Evolutionary conservation across 345 rosid species (phyloP).

Genomic region (Toxicodendron radicans): DNA sequence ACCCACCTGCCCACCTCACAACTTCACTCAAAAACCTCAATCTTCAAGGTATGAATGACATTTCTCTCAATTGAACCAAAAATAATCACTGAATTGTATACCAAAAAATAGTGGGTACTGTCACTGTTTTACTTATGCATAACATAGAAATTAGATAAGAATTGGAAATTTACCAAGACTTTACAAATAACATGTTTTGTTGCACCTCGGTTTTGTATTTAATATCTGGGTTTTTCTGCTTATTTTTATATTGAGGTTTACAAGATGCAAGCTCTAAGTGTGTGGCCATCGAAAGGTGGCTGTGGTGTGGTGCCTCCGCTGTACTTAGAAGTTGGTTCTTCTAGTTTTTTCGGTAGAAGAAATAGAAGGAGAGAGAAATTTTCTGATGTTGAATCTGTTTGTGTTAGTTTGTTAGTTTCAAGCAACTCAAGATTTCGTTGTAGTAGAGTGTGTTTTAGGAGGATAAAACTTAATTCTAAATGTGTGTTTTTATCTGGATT

Average conservation of each 20-base stretch:
- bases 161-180: constrained; percentile 12
- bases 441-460: constrained; percentile 23
- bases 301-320: constrained; percentile 46
- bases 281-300: constrained; percentile 48
- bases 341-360: constrained; percentile 29
- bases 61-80: constrained; percentile 1
- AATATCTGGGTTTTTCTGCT: constrained; percentile 24
- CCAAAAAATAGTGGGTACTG: background rate
- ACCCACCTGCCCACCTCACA: background rate
- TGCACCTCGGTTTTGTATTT: constrained; percentile 24
- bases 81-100: background rate
- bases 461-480: constrained; percentile 28
- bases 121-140: background rate
- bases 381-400: constrained; percentile 25
- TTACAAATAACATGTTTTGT: constrained; percentile 11
- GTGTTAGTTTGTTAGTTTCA: constrained; percentile 34
- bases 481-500: constrained; percentile 26
- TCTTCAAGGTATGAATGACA: constrained; percentile 17
- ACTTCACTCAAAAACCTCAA: background rate
- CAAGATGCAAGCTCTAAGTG: constrained; percentile 73
- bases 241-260: constrained; percentile 12
- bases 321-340: constrained; percentile 44
- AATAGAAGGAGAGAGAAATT: constrained; percentile 31
- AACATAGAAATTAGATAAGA: background rate
- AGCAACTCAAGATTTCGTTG: constrained; percentile 26